phyloP scores from a whole-genome alignment of 257 asterid genomes.

The Capsicum baccatum region DNA sequence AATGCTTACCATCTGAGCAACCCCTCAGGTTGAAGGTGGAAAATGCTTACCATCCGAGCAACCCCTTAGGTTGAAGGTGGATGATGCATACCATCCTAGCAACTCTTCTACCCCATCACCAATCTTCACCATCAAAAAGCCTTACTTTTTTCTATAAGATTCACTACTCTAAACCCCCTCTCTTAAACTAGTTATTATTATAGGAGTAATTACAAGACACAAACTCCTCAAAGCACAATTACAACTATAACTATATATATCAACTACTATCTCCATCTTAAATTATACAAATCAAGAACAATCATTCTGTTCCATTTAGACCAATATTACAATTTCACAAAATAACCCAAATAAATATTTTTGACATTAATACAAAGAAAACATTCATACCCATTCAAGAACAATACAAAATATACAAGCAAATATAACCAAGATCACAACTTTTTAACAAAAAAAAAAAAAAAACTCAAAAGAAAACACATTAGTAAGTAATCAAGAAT shows the following conservation, averaged over 20 bases:
- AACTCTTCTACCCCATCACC: neutral
- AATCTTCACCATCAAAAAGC: constrained; percentile 3
- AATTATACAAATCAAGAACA: neutral
- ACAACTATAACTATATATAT: neutral
- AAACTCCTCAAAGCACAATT: neutral
- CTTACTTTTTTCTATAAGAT: neutral
- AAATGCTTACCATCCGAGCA: too few species aligned
- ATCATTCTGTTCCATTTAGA: neutral
- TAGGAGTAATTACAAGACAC: neutral
- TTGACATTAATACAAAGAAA: neutral
- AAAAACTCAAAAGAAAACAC: neutral
- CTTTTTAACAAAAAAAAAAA: too few species aligned
- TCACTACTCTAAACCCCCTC: neutral
- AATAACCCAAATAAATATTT: neutral
- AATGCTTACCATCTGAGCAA: too few species aligned
- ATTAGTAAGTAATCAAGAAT: neutral
- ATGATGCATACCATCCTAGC: neutral
- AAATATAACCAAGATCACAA: neutral
- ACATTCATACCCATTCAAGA: neutral
- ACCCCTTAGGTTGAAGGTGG: neutral
- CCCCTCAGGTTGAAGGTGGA: neutral
- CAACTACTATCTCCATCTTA: neutral
- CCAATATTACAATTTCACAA: neutral
- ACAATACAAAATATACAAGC: neutral
- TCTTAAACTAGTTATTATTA: neutral